These are phyloP conservation scores for Golubevia sp. DNA, from an alignment of 1,284 basidiomycete species.

Conservation along the genomic window DNA sequence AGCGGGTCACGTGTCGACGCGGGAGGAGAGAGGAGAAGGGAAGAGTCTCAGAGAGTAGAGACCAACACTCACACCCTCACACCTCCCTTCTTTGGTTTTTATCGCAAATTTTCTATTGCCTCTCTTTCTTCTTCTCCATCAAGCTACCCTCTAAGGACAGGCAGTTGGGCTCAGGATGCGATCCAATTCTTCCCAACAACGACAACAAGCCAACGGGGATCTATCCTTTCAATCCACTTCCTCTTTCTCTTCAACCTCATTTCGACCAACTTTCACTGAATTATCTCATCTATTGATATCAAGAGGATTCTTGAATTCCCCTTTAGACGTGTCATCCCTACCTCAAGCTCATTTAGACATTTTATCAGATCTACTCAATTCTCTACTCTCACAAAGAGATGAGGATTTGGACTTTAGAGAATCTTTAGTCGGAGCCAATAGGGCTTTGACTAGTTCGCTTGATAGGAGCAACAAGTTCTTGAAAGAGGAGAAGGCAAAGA, in stretches of 20 bases:
- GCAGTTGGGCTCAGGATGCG: no score
- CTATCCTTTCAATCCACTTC: neutral
- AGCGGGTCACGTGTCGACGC: no score
- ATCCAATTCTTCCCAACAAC: neutral
- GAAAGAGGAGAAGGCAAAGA: slow-evolving; percentile 23
- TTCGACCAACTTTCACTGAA: slow-evolving; percentile 31
- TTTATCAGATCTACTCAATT: slow-evolving; percentile 29
- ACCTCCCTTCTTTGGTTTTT: no score
- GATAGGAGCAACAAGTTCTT: slow-evolving; percentile 28
- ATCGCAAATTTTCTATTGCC: no score
- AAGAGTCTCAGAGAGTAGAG: no score
- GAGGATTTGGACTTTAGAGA: slow-evolving; percentile 38
- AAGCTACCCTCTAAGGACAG: no score
- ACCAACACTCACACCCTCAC: no score
- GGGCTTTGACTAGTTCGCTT: slow-evolving; percentile 20
- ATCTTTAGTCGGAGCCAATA: slow-evolving; percentile 28
- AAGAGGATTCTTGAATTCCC: slow-evolving; percentile 24
- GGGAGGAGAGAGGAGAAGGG: no score
- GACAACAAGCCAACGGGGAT: neutral
- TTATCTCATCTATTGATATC: slow-evolving; percentile 34
- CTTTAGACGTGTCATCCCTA: slow-evolving; percentile 24
- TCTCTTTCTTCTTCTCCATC: no score
- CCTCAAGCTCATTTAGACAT: slow-evolving; percentile 10
- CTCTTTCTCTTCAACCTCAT: neutral
- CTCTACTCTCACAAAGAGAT: slow-evolving; percentile 36